Evolutionary conservation across 2,329 filamentous ascomycete genomes (phyloP).

Genomic region (Diaporthe australafricana): DNA sequence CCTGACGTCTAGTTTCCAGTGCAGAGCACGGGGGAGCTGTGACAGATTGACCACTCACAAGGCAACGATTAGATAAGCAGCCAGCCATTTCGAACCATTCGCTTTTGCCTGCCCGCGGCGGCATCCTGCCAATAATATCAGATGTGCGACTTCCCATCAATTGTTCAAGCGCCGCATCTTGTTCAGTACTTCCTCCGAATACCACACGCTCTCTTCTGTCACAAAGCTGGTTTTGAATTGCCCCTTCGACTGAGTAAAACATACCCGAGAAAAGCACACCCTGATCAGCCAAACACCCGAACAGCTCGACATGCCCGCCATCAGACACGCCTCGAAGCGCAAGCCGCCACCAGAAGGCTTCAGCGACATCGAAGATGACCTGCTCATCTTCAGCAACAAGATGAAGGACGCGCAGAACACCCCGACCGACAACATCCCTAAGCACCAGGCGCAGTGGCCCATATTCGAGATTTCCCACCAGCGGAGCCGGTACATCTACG

Average conservation of each 20-base stretch:
- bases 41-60: constrained; percentile 39
- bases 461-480: constrained; percentile 98
- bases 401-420: constrained; percentile 97
- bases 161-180: not conserved
- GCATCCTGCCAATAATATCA: constrained; percentile 1
- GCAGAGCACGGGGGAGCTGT: constrained; percentile 15
- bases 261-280: not conserved
- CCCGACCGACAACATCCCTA: constrained; percentile 80
- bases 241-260: not conserved
- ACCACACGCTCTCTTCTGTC: not conserved
- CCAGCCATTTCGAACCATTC: not conserved
- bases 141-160: not conserved
- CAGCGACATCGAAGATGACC: constrained; percentile 87
- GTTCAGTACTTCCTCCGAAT: not conserved
- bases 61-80: constrained; percentile 25
- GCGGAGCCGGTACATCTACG: constrained; percentile 92
- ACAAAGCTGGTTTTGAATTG: not conserved
- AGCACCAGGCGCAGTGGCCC: constrained; percentile 94
- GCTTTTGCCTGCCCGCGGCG: constrained; percentile 26
- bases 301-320: constrained; percentile 73
- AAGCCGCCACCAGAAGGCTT: constrained; percentile 90
- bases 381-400: constrained; percentile 87
- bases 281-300: not conserved
- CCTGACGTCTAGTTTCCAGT: constrained; percentile 31
- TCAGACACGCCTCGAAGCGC: constrained; percentile 79